Evolutionary conservation across 1,284 basidiomycete species (phyloP).

Genomic region (Schizophyllum amplum): DNA sequence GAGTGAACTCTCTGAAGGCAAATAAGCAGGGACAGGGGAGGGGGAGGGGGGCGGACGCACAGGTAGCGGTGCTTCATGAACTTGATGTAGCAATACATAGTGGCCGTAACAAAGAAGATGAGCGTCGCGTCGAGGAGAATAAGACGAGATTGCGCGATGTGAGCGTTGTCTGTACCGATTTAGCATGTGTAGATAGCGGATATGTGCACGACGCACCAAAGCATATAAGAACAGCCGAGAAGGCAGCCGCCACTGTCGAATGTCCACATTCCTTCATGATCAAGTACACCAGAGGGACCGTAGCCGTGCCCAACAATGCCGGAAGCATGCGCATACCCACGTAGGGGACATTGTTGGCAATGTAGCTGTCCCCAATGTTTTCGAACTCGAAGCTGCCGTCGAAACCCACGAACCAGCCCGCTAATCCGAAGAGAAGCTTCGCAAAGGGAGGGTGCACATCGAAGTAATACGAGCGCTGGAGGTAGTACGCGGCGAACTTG

Average conservation of each 20-base stretch:
- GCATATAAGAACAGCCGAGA: slow-evolving; percentile 79
- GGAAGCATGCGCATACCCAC: slow-evolving; percentile 90
- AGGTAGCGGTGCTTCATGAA: slow-evolving; percentile 93
- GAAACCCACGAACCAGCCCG: slow-evolving; percentile 95
- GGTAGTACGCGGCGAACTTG: slow-evolving; percentile 90
- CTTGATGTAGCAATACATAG: slow-evolving; percentile 91
- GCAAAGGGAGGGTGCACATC: slow-evolving; percentile 98
- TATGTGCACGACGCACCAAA: slow-evolving; percentile 57
- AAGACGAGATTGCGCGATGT: slow-evolving; percentile 90
- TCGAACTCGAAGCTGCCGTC: slow-evolving; percentile 93
- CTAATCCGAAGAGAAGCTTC: slow-evolving; percentile 86
- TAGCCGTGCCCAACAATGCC: slow-evolving; percentile 85
- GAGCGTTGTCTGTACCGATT: slow-evolving; percentile 76
- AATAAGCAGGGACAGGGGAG: slow-evolving; percentile 9
- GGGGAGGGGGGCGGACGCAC: slow-evolving; percentile 31
- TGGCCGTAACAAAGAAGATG: slow-evolving; percentile 93
- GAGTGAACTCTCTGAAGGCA: slow-evolving; percentile 67
- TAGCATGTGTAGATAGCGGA: slow-evolving; percentile 4
- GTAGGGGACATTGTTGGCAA: slow-evolving; percentile 83
- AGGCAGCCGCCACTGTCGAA: slow-evolving; percentile 80
- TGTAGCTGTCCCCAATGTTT: slow-evolving; percentile 92
- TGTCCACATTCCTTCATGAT: slow-evolving; percentile 99
- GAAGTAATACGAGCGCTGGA: slow-evolving; percentile 93
- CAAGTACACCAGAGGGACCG: slow-evolving; percentile 85
- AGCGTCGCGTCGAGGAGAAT: slow-evolving; percentile 94